phyloP scores from a whole-genome alignment of 2,329 filamentous ascomycete genomes.

The Sclerotinia trifoliorum region DNA sequence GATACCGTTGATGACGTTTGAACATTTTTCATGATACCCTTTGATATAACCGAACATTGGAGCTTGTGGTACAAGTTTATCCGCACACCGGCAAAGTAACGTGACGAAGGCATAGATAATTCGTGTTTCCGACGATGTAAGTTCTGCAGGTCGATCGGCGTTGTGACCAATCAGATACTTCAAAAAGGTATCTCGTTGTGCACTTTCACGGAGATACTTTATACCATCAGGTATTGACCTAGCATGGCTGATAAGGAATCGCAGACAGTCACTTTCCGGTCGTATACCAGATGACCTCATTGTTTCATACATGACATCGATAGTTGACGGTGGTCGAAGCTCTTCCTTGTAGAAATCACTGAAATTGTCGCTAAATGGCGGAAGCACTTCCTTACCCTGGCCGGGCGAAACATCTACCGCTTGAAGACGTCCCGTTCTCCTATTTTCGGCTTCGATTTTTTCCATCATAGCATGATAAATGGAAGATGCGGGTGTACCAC shows the following conservation, averaged over 20 bases:
- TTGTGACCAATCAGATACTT: conserved; percentile 26
- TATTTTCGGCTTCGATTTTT: conserved; percentile 49
- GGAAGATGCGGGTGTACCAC: conserved; percentile 42
- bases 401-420: conserved; percentile 50
- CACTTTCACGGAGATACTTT: conserved; percentile 51
- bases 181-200: conserved; percentile 28
- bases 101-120: conserved; percentile 53
- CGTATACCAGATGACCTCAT: conserved; percentile 54
- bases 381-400: conserved; percentile 55
- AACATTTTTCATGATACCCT: neutral
- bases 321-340: conserved; percentile 55
- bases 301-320: conserved; percentile 56
- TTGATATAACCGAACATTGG: neutral
- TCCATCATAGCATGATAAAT: conserved; percentile 62
- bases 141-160: conserved; percentile 20
- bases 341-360: conserved; percentile 65
- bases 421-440: conserved; percentile 32
- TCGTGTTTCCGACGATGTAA: conserved; percentile 26
- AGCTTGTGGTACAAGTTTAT: conserved; percentile 35
- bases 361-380: conserved; percentile 56
- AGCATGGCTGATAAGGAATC: conserved; percentile 56
- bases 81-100: conserved; percentile 46
- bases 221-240: conserved; percentile 48
- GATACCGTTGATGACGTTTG: neutral
- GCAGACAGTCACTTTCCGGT: conserved; percentile 52